Evolutionary conservation across 306 rosid species (phyloP).

Genomic region (Cotoneaster glaucophyllus): DNA sequence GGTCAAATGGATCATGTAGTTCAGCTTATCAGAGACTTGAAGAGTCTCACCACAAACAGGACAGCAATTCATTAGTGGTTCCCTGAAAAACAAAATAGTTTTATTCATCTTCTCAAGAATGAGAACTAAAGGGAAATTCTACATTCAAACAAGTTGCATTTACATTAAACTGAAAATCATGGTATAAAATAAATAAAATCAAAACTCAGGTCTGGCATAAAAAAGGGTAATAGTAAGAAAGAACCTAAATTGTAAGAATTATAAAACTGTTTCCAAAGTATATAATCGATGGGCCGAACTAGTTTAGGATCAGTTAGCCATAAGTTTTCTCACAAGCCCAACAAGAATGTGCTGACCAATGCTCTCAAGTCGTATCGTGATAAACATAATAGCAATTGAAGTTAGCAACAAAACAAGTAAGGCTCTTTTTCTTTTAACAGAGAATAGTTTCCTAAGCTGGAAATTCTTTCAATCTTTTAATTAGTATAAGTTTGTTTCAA

Average conservation of each 20-base stretch:
- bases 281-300: neutral
- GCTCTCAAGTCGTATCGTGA: neutral
- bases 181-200: neutral
- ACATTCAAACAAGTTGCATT: neutral
- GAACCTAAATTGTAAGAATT: neutral
- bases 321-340: neutral
- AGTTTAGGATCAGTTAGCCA: neutral
- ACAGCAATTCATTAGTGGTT: constrained; percentile 72
- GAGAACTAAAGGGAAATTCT: neutral
- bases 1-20: constrained; percentile 70
- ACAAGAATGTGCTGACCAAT: neutral
- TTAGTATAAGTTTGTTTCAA: neutral
- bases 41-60: constrained; percentile 97
- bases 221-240: neutral
- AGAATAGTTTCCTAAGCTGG: neutral
- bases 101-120: neutral
- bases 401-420: neutral
- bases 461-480: neutral
- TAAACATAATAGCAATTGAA: neutral
- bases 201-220: neutral
- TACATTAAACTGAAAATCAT: neutral
- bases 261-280: neutral
- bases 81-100: constrained; percentile 41
- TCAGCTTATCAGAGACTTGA: constrained; percentile 65
- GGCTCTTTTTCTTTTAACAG: neutral